A percentile compares a stretch with the other conserved stretches of the same genome.
These are phyloP conservation scores for Eucalyptus sp. DNA, from an alignment of 345 rosid species.

Conservation along the genomic window DNA sequence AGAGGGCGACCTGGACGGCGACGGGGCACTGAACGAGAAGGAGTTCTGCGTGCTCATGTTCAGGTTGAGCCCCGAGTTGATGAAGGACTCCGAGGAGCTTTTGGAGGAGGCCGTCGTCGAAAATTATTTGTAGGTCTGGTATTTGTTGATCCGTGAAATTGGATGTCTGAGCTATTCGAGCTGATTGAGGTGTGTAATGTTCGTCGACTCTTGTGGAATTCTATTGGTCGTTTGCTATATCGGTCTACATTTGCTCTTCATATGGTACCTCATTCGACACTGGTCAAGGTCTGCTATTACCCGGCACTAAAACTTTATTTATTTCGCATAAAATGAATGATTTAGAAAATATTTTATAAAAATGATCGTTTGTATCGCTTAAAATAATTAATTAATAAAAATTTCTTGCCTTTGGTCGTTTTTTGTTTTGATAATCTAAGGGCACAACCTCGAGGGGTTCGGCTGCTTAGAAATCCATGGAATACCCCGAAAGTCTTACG, in stretches of 20 bases:
- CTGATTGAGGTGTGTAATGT: background rate
- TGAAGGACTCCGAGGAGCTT: constrained; percentile 16
- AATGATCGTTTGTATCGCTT: fast-evolving
- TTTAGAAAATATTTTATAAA: too few relatives aligned
- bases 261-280: background rate
- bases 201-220: background rate
- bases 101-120: constrained; percentile 20
- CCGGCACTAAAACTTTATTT: background rate
- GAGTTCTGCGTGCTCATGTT: constrained; percentile 57
- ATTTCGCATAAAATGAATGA: too few relatives aligned
- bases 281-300: background rate
- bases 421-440: background rate
- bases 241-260: background rate
- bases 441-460: fast-evolving
- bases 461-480: background rate
- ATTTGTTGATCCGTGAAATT: background rate
- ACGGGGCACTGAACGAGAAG: constrained; percentile 35
- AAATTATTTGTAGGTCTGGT: background rate
- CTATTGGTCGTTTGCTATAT: background rate
- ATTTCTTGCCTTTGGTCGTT: background rate
- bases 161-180: background rate
- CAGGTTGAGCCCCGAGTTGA: constrained; percentile 49
- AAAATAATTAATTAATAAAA: background rate
- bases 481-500: background rate
- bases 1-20: constrained; percentile 55